These are phyloP conservation scores for Panaeolus papilionaceus DNA, from an alignment of 768 basidiomycete species.

Conservation along the genomic window DNA sequence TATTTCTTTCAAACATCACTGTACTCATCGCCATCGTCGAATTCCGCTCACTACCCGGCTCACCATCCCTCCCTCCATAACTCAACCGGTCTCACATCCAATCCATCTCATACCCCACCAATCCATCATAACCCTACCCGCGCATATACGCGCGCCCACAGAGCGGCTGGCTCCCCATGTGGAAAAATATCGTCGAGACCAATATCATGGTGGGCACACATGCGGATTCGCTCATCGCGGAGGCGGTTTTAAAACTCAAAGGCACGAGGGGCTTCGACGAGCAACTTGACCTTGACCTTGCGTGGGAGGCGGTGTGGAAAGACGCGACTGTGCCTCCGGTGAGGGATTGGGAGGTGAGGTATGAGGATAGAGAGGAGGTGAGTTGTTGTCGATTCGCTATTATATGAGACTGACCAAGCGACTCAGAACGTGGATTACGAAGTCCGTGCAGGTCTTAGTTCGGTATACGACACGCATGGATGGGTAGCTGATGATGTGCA, in stretches of 20 bases:
- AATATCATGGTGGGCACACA: constrained; percentile 89
- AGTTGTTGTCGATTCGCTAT: constrained; percentile 10
- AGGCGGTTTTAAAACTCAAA: constrained; percentile 58
- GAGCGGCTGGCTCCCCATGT: constrained; percentile 90
- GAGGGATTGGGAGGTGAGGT: constrained; percentile 63
- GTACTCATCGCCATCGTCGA: no score
- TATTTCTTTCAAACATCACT: no score
- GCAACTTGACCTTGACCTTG: constrained; percentile 64
- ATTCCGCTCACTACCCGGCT: no score
- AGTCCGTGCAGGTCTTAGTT: constrained; percentile 78
- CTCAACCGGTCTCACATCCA: no score
- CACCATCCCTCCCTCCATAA: no score
- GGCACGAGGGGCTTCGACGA: constrained; percentile 5
- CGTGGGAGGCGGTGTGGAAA: constrained; percentile 79
- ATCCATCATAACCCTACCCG: no score
- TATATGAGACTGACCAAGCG: no score
- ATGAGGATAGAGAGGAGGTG: constrained; percentile 77
- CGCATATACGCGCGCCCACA: no score
- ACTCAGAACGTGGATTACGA: constrained; percentile 72
- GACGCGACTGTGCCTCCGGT: constrained; percentile 70
- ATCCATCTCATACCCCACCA: no score
- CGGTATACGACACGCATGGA: constrained; percentile 67
- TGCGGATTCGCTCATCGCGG: constrained; percentile 78
- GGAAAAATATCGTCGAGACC: constrained; percentile 89
- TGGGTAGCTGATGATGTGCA: constrained; percentile 85